Evolutionary conservation across 306 rosid genomes (phyloP).

Genomic region (Erythrophleum fordii): DNA sequence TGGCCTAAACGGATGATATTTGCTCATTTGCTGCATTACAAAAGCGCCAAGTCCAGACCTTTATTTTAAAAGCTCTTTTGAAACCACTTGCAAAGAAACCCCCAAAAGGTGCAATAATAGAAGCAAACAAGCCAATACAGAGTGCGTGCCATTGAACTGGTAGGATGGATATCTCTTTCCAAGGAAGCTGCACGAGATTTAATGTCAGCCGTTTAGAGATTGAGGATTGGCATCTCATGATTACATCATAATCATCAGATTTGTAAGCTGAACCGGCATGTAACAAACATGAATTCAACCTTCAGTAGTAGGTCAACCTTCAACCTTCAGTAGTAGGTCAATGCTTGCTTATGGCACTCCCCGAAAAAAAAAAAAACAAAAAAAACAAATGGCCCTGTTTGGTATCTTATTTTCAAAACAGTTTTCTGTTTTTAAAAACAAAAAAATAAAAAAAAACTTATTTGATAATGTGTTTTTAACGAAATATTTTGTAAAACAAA

Average conservation of each 20-base stretch:
- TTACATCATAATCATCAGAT: constrained; percentile 23
- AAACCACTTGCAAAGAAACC: constrained; percentile 99
- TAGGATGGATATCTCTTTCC: constrained; percentile 80
- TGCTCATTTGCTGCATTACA: constrained; percentile 27
- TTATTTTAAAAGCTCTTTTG: constrained; percentile 96
- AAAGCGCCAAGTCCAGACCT: constrained; percentile 56
- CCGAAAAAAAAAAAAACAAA: too few species aligned
- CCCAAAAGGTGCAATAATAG: constrained; percentile 97
- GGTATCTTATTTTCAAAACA: too few species aligned
- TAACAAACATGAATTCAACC: constrained; percentile 22
- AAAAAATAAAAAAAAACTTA: too few species aligned
- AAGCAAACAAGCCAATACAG: constrained; percentile 90
- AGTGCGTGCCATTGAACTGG: constrained; percentile 95
- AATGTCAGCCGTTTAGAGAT: constrained; percentile 34
- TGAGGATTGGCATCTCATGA: constrained; percentile 35
- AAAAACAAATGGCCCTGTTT: too few species aligned
- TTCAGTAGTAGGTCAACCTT: constrained; percentile 21
- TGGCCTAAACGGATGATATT: constrained; percentile 26
- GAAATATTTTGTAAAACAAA: too few species aligned
- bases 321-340: too few species aligned
- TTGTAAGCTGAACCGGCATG: constrained; percentile 35
- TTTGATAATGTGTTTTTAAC: too few species aligned
- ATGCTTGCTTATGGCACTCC: too few species aligned
- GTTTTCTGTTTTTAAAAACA: too few species aligned
- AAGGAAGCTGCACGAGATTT: constrained; percentile 65